phyloP scores from a whole-genome alignment of 768 basidiomycete species.

The Omphalotus guepiniiformis region DNA sequence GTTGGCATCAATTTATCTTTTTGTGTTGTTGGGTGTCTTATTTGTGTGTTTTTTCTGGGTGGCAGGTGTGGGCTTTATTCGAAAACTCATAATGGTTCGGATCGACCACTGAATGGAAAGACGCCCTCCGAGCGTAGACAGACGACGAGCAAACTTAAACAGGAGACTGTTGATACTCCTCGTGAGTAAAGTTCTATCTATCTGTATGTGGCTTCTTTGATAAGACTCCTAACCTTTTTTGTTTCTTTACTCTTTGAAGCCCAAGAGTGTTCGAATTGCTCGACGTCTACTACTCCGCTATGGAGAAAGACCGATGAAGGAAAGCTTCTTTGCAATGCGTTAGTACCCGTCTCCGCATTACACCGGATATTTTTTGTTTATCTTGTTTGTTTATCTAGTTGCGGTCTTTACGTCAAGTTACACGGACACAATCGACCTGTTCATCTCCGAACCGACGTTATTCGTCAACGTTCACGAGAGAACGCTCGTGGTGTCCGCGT shows the following conservation, averaged over 20 bases:
- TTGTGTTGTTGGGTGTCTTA: no score
- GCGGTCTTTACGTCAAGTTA: conserved; percentile 9
- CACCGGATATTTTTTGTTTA: not conserved
- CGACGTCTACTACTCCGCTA: conserved; percentile 6
- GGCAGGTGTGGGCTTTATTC: conserved; percentile 7
- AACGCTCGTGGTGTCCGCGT: conserved; percentile 9
- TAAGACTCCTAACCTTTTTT: not conserved
- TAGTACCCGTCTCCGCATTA: conserved; percentile 3
- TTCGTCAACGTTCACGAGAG: conserved; percentile 7
- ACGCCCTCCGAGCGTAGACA: conserved; percentile 8
- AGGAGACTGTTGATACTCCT: conserved; percentile 4
- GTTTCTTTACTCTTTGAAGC: no score
- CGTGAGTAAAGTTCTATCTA: not conserved
- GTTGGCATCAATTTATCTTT: not conserved
- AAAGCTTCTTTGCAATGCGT: conserved; percentile 9
- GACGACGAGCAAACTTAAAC: conserved; percentile 9
- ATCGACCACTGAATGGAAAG: conserved; percentile 9
- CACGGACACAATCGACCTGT: conserved; percentile 10
- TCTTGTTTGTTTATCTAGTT: not conserved
- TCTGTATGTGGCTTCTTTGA: not conserved
- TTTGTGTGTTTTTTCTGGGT: no score
- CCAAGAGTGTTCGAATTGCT: conserved; percentile 7
- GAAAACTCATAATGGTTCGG: conserved; percentile 9
- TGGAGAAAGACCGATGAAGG: conserved; percentile 10
- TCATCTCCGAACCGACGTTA: conserved; percentile 7